Evolutionary conservation across 2,329 filamentous ascomycete genomes (phyloP), one percentile per base, ranked within the genome.

Genomic region (Rutstroemia sydowiana): DNA sequence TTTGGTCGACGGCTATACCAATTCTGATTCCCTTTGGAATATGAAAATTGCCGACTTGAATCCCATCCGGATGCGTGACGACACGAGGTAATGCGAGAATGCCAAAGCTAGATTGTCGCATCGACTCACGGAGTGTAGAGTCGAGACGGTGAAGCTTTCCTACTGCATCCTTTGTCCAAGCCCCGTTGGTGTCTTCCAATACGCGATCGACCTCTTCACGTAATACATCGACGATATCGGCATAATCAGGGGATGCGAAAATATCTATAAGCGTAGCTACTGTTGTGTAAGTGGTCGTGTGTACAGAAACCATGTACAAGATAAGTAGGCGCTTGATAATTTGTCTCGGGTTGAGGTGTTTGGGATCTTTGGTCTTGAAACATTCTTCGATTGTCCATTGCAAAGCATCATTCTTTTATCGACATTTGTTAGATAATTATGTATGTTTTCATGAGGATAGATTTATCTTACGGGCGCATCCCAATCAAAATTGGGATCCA

Each of bases 381-480:
- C 42, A 37, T 41, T 51, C 49, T 7, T 51, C 49, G 21, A 51
- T 51, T 14, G 45, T 40, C 49, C 49, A 51, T 46, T 51, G 49
- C n/a, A 51, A 28, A 4, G 30, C 49, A 34, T 51, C 49, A 18
- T 45, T 31, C 49, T 51, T 18, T 20, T n/a, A n/a, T n/a, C n/a
- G n/a, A n/a, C n/a, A 40, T 16, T 9, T 40, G 37, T 7, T 20
- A 8, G 18, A 40, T n/a, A 8, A 16, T 40, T 16, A 40, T 7
- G 8, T n/a, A 26, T 23, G 37, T 45, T 16, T n/a, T 13, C 4
- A 40, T 31, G 26, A 40, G 13, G 30, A 13, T 13, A 13, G 7
- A 32, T 7, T 8, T 13, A 32, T 8, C 13, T 32, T 32, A 32
- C 30, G 7, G 30, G 30, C 7, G 30, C 7, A 13, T 7, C 13